Evolutionary conservation across 1,284 basidiomycete genomes (phyloP).

Genomic region (Acaromyces ingoldii): DNA sequence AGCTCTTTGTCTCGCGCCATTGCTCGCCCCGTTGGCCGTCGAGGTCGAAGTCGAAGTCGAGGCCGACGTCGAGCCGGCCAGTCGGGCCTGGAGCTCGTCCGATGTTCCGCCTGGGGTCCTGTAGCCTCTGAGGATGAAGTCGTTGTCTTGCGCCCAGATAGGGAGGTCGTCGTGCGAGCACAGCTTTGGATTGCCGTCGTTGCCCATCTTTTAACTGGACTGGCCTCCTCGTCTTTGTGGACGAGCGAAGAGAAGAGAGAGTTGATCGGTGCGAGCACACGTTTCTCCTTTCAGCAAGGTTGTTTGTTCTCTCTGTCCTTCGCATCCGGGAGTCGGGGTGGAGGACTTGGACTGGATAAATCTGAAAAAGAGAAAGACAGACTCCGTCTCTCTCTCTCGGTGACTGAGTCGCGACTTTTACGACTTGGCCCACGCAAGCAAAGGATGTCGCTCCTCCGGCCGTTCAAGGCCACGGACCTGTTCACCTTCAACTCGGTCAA

Average conservation of each 20-base stretch:
- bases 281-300: too few species aligned
- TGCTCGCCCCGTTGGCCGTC: not conserved
- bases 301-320: too few species aligned
- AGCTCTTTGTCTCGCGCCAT: not conserved
- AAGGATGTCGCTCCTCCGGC: slow-evolving; percentile 71
- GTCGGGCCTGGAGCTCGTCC: not conserved
- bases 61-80: not conserved
- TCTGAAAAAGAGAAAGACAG: too few species aligned
- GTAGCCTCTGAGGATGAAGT: slow-evolving; percentile 43
- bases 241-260: too few species aligned
- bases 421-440: too few species aligned
- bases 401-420: slow-evolving; percentile 38
- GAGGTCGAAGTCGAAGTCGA: not conserved
- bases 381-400: too few species aligned
- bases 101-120: slow-evolving; percentile 39
- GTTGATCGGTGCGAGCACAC: too few species aligned
- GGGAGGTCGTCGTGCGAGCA: slow-evolving; percentile 10
- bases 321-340: too few species aligned
- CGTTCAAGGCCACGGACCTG: slow-evolving; percentile 77
- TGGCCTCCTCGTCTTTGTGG: too few species aligned
- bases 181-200: too few species aligned
- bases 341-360: too few species aligned
- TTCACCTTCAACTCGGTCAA: slow-evolving; percentile 92
- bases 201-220: too few species aligned
- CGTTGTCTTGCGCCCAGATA: slow-evolving; percentile 34